A percentile compares a stretch with the other conserved stretches of the same genome.
phyloP scores from a whole-genome alignment of 2,329 filamentous ascomycete genomes.

The Diaporthe sp. region DNA sequence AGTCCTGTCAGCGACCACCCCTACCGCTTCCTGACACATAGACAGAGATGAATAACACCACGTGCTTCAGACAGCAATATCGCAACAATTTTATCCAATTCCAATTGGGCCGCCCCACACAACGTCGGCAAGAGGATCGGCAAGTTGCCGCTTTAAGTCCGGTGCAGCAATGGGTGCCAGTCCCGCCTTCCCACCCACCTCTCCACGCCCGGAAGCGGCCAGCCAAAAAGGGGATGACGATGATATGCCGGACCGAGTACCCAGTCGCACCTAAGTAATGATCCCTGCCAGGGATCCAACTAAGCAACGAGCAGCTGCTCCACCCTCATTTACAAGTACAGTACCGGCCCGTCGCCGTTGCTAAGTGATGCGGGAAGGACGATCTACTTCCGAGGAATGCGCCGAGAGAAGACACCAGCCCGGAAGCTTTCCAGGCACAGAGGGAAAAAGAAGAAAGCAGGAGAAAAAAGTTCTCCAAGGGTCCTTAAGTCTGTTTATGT shows the following conservation, averaged over 20 bases:
- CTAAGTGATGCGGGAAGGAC: neutral
- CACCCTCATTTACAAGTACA: constrained; percentile 5
- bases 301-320: constrained; percentile 18
- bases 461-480: neutral
- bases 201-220: neutral
- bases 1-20: constrained; percentile 17
- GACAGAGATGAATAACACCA: neutral
- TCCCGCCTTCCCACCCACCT: neutral
- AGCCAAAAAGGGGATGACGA: constrained; percentile 20
- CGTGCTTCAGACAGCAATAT: neutral
- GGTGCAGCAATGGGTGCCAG: neutral
- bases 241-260: constrained; percentile 13
- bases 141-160: constrained; percentile 10
- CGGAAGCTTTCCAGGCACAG: neutral
- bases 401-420: neutral
- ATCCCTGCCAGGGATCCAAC: constrained; percentile 29
- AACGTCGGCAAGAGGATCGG: constrained; percentile 22
- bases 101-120: neutral
- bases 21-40: neutral
- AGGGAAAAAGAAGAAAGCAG: neutral
- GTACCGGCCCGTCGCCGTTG: neutral
- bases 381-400: constrained; percentile 15
- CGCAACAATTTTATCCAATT: neutral
- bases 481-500: neutral
- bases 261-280: constrained; percentile 15